Evolutionary conservation across 129 eudicot genomes (phyloP), one percentile per base, ranked within the genome.

Genomic region (Chrysanthemum makinoi): DNA sequence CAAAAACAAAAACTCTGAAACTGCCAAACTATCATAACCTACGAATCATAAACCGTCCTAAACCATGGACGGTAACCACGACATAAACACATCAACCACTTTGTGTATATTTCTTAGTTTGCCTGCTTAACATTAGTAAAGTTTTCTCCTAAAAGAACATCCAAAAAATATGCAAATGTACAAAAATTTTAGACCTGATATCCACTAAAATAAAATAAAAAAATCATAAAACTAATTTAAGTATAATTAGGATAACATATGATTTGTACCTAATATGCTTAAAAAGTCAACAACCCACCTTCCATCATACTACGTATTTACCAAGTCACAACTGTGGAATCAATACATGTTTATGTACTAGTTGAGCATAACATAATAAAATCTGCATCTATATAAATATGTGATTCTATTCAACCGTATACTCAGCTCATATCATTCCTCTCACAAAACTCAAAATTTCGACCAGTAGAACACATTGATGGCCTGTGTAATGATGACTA

Each of bases 381-480:
- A 53, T 10, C 72, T 39, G 54, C 52, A 24, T 54, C 24, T 54
- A 16, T 77, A 77, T 77, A 77, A 52, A 70, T 70, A 70, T 16
- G 47, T 70, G 22, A 33, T 51, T 54, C 9, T 39, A 35, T 35
- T 5, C 44, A 35, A 17, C 44, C 13, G 53, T 11, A 30, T 52
- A 62, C 22, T 66, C 17, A 26, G 17, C 66, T 16, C 64, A 57
- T 22, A 57, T 11, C 54, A 43, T 26, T 39, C 56, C 46, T 57
- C 39, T 56, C 66, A 12, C 14, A 70, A 53, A 57, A 70, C 43
- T 44, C 72, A 53, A 65, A 22, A 9, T 28, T 55, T 20, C 66
- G 81, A 77, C 81, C 72, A 43, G 64, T 4, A 70, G 77, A 77
- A 64, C 81, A 74, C 80, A 80, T 55, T 2, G 60, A 72, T 76